phyloP scores from a whole-genome alignment of 2,329 filamentous ascomycete genomes.

The Juglanconis juglandina region DNA sequence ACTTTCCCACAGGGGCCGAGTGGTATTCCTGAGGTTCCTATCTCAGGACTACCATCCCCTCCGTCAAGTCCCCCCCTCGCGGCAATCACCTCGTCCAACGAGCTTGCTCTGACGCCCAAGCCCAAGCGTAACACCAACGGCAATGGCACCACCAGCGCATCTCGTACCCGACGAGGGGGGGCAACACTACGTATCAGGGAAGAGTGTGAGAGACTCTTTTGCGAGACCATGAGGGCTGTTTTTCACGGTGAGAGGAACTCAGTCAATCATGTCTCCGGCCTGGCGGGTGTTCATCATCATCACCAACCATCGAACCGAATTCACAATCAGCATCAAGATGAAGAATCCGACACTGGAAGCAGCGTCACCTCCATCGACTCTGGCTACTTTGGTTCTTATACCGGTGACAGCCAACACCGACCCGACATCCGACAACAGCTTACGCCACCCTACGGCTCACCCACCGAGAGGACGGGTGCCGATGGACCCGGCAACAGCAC shows the following conservation, averaged over 20 bases:
- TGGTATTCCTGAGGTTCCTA: conserved; percentile 92
- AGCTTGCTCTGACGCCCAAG: conserved; percentile 63
- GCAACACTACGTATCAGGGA: conserved; percentile 94
- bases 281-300: conserved; percentile 67
- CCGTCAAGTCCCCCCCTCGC: conserved; percentile 86
- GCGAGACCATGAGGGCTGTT: conserved; percentile 87
- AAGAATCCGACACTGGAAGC: conserved; percentile 2
- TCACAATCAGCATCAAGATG: conserved; percentile 8
- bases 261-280: conserved; percentile 76
- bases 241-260: conserved; percentile 93
- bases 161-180: conserved; percentile 70
- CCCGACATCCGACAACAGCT: conserved; percentile 22
- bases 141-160: conserved; percentile 34
- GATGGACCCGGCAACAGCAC: conserved; percentile 27
- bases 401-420: conserved; percentile 21
- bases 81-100: conserved; percentile 65
- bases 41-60: conserved; percentile 80
- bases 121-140: conserved; percentile 34
- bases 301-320: conserved; percentile 12
- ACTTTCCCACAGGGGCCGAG: conserved; percentile 61
- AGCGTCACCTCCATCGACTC: conserved; percentile 15
- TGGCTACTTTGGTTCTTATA: conserved; percentile 21
- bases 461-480: conserved; percentile 21
- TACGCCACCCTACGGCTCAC: conserved; percentile 49
- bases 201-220: conserved; percentile 99